Percentiles rank a stretch among this genome's conserved stretches.
These are phyloP conservation scores for Aspergillus oerlinghausenensis DNA, from an alignment of 2,329 filamentous ascomycete species.

Conservation along the genomic window DNA sequence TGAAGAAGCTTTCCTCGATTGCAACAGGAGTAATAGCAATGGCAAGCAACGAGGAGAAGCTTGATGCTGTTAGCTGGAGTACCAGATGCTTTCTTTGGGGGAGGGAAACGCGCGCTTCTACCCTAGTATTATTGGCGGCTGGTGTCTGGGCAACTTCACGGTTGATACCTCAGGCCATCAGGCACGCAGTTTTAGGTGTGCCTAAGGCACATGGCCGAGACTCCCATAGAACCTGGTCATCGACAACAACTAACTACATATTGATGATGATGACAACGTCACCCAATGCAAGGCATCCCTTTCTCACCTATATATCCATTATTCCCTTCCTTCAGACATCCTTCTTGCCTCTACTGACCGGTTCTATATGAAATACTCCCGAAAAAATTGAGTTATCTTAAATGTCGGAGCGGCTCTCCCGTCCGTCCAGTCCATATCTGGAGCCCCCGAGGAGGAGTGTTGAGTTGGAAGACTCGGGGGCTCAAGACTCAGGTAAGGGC, in stretches of 20 bases:
- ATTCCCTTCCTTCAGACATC: constrained; percentile 6
- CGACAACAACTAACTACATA: constrained; percentile 1
- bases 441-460: constrained; percentile 52
- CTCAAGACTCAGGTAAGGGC: constrained; percentile 50
- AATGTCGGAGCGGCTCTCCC: constrained; percentile 36
- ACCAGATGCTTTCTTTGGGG: background rate
- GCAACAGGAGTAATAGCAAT: constrained; percentile 1
- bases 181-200: constrained; percentile 4
- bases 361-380: constrained; percentile 8
- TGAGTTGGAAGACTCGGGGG: constrained; percentile 54
- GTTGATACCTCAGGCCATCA: constrained; percentile 12
- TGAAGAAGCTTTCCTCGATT: background rate
- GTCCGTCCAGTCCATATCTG: constrained; percentile 40
- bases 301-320: constrained; percentile 9
- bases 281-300: constrained; percentile 14
- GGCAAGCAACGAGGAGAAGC: constrained; percentile 4
- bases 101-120: constrained; percentile 12
- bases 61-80: background rate
- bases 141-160: constrained; percentile 2
- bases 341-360: constrained; percentile 6
- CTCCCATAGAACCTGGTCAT: constrained; percentile 28
- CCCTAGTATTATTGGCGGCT: constrained; percentile 8
- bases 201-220: constrained; percentile 27
- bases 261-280: constrained; percentile 18
- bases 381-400: constrained; percentile 10